phyloP scores from a whole-genome alignment of 768 basidiomycete species.

The Hysterangium stoloniferum region DNA sequence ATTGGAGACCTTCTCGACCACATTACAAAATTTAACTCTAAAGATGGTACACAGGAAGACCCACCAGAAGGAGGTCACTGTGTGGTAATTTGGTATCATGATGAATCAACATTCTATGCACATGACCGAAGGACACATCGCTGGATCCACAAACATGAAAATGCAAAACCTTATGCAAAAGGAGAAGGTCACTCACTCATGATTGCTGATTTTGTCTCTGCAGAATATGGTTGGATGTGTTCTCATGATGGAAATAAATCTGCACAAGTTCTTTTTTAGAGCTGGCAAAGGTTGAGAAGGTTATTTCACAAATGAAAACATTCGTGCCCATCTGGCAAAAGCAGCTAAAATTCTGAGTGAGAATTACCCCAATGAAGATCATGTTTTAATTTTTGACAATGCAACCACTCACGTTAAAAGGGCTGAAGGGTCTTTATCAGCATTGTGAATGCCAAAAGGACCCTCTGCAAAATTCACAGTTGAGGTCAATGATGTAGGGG shows the following conservation, averaged over 20 bases:
- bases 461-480: too few species aligned
- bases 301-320: conserved; percentile 21
- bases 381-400: conserved; percentile 18
- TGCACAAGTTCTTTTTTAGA: conserved; percentile 18
- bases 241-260: conserved; percentile 19
- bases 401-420: not conserved
- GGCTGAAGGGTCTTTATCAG: not conserved
- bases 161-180: conserved; percentile 27
- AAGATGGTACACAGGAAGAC: not conserved
- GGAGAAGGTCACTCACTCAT: conserved; percentile 33
- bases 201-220: conserved; percentile 30
- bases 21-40: not conserved
- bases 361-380: conserved; percentile 25
- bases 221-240: conserved; percentile 25
- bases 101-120: conserved; percentile 35
- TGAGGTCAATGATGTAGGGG: too few species aligned
- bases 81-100: conserved; percentile 20
- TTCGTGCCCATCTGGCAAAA: conserved; percentile 19
- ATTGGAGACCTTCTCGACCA: not conserved
- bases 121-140: conserved; percentile 24
- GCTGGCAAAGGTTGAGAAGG: conserved; percentile 23
- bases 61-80: not conserved
- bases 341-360: conserved; percentile 29
- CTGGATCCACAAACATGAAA: conserved; percentile 26
- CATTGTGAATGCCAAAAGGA: not conserved